Evolutionary conservation across 192 early-diverging fungal species (phyloP).

Genomic region (Gorgonomyces haynaldii): DNA sequence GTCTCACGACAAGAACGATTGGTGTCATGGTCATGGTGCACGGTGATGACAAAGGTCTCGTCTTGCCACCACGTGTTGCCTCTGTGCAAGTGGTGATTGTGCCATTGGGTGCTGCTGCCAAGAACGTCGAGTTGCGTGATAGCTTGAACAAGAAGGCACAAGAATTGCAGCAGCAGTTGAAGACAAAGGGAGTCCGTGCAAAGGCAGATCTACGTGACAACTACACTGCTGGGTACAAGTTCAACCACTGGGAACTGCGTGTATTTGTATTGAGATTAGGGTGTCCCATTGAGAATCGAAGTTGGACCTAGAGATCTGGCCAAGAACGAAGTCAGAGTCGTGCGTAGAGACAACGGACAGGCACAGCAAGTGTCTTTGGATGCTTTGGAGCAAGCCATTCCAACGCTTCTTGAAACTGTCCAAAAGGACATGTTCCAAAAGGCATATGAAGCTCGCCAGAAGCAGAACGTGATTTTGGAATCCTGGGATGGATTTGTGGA

Average conservation of each 20-base stretch:
- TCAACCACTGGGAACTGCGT: slow-evolving; percentile 95
- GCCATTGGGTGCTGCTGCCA: slow-evolving; percentile 85
- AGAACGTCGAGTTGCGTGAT: slow-evolving; percentile 64
- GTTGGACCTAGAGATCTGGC: slow-evolving; percentile 91
- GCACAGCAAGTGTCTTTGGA: slow-evolving; percentile 50
- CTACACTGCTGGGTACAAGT: slow-evolving; percentile 94
- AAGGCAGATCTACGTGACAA: slow-evolving; percentile 69
- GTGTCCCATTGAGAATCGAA: slow-evolving; percentile 93
- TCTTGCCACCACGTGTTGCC: slow-evolving; percentile 90
- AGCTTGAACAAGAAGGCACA: slow-evolving; percentile 56
- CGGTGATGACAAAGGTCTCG: slow-evolving; percentile 96
- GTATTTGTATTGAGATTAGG: slow-evolving; percentile 45
- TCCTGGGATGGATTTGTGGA: slow-evolving; percentile 93
- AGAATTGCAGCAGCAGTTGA: slow-evolving; percentile 55
- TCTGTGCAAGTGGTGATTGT: slow-evolving; percentile 81
- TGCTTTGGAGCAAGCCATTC: slow-evolving; percentile 45
- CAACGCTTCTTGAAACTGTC: slow-evolving; percentile 57
- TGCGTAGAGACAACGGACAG: slow-evolving; percentile 71
- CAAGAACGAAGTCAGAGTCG: slow-evolving; percentile 62
- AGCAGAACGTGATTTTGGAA: slow-evolving; percentile 61
- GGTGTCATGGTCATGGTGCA: slow-evolving; percentile 99
- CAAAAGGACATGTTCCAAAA: slow-evolving; percentile 83
- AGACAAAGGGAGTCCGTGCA: slow-evolving; percentile 61
- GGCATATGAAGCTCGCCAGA: slow-evolving; percentile 68
- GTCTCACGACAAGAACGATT: slow-evolving; percentile 91